phyloP scores from a whole-genome alignment of 352 stramenopile species.

The Phytophthora melonis region DNA sequence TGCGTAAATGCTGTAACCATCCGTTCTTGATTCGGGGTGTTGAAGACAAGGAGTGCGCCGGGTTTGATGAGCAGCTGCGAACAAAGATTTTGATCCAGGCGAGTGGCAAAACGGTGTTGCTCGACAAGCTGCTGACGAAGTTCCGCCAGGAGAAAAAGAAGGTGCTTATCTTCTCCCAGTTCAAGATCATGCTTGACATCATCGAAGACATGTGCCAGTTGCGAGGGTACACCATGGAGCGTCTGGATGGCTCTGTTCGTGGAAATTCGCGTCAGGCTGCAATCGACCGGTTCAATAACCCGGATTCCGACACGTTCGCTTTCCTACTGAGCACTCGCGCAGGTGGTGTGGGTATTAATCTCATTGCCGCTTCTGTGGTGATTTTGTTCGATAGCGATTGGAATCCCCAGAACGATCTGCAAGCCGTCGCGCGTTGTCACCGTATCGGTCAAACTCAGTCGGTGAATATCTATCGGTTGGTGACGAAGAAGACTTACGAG shows the following conservation, averaged over 20 bases:
- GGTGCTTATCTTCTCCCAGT: conserved; percentile 99
- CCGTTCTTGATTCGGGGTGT: conserved; percentile 98
- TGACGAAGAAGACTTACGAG: conserved; percentile 99
- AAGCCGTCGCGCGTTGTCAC: conserved; percentile 98
- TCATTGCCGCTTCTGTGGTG: conserved; percentile 91
- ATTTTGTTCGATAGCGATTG: conserved; percentile 96
- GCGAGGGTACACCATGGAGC: conserved; percentile 91
- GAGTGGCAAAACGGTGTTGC: conserved; percentile 97
- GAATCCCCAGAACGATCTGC: conserved; percentile 99
- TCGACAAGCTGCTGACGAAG: conserved; percentile 99
- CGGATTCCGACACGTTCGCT: conserved; percentile 95
- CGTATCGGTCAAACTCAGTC: conserved; percentile 99
- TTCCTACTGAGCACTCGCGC: conserved; percentile 97
- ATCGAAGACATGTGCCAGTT: conserved; percentile 92
- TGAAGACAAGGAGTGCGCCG: conserved; percentile 97
- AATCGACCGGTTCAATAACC: conserved; percentile 98
- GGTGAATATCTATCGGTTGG: conserved; percentile 99
- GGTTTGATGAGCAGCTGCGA: conserved; percentile 72
- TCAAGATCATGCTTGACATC: conserved; percentile 99
- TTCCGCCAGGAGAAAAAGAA: conserved; percentile 97
- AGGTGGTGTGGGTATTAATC: conserved; percentile 98
- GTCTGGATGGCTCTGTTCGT: conserved; percentile 96
- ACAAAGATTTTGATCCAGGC: conserved; percentile 85
- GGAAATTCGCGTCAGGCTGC: conserved; percentile 98
- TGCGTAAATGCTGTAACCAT: conserved; percentile 99